A percentile compares a stretch with the other conserved stretches of the same genome.
phyloP scores from a whole-genome alignment of 1,284 basidiomycete species.

The Boletus mariae region DNA sequence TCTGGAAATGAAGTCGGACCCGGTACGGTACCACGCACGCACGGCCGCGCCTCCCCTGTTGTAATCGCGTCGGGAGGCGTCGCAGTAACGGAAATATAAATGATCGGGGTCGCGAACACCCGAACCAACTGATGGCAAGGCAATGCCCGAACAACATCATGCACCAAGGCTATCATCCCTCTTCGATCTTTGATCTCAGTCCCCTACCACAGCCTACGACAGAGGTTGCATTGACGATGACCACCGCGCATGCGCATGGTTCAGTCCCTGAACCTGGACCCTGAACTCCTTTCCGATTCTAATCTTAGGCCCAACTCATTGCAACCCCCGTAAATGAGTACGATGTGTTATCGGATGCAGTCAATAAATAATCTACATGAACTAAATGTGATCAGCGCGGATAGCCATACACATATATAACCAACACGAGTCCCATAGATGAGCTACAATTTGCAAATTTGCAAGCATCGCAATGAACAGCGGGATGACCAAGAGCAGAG shows the following conservation, averaged over 20 bases:
- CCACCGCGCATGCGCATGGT: background rate
- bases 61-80: constrained; percentile 7
- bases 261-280: background rate
- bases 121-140: constrained; percentile 4
- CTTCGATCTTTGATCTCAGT: background rate
- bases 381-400: background rate
- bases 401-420: constrained; percentile 4
- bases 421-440: background rate
- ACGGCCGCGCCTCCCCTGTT: constrained; percentile 3
- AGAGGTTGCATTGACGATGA: background rate
- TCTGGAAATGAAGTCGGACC: constrained; percentile 14
- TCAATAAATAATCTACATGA: constrained; percentile 1
- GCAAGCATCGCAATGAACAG: background rate
- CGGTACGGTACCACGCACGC: constrained; percentile 8
- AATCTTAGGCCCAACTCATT: background rate
- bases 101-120: constrained; percentile 1
- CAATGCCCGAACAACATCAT: constrained; percentile 1
- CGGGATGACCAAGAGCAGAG: background rate
- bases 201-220: background rate
- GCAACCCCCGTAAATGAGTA: background rate
- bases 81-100: constrained; percentile 3
- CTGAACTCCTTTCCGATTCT: background rate
- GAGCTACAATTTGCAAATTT: background rate
- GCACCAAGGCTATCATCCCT: background rate
- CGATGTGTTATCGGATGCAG: background rate